Conservation (phyloP, 2,329 filamentous ascomycete species). For the Rachicladosporium sp. region DNA sequence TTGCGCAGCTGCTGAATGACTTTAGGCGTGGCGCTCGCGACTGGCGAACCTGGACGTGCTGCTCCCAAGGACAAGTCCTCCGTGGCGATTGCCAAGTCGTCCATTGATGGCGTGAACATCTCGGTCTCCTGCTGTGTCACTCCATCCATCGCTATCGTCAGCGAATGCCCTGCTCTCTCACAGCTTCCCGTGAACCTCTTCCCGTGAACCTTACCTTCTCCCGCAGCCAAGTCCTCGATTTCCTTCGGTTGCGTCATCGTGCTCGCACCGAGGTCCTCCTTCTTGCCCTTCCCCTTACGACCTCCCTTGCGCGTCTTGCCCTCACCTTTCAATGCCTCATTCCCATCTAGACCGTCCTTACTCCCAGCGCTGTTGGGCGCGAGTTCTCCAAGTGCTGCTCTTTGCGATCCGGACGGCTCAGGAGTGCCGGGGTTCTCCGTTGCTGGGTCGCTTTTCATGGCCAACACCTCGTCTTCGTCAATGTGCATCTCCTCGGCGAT, state of each 20-base stretch:
- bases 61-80: slow-evolving; percentile 4
- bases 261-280: not conserved
- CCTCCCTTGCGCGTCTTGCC: slow-evolving; percentile 23
- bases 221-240: slow-evolving; percentile 1
- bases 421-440: slow-evolving; percentile 6
- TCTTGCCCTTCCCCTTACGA: slow-evolving; percentile 23
- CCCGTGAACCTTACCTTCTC: not conserved
- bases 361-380: slow-evolving; percentile 23
- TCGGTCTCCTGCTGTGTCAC: not conserved
- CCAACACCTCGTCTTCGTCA: slow-evolving; percentile 21
- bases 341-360: slow-evolving; percentile 11
- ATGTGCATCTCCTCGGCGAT: slow-evolving; percentile 27
- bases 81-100: not conserved
- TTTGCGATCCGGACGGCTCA: slow-evolving; percentile 15
- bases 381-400: slow-evolving; percentile 29
- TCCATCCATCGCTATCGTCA: not conserved
- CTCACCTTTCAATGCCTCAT: slow-evolving; percentile 11
- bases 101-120: not conserved
- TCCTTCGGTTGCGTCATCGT: not conserved
- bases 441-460: slow-evolving; percentile 14
- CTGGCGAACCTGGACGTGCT: slow-evolving; percentile 9
- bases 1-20: slow-evolving; percentile 13
- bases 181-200: not conserved
- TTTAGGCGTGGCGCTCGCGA: slow-evolving; percentile 13
- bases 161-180: slow-evolving; percentile 2